Conservation (phyloP, 1,284 basidiomycete species). For the Gastroboletus turbinatus region DNA sequence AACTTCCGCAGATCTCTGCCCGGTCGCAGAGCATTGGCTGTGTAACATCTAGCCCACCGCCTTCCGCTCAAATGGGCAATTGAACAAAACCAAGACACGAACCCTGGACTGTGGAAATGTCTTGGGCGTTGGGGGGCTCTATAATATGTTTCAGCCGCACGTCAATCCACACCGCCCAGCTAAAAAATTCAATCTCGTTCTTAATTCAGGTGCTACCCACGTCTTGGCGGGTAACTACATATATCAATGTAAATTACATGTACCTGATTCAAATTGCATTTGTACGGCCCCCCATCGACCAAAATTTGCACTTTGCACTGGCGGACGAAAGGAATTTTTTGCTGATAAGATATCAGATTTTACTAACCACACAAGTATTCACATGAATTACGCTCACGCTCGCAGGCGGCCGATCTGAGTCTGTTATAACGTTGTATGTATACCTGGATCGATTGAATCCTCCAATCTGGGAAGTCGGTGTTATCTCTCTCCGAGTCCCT, state of each 20-base stretch:
- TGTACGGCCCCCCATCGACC: not conserved
- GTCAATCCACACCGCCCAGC: not conserved
- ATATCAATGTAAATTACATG: not conserved
- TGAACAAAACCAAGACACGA: not conserved
- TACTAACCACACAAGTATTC: not conserved
- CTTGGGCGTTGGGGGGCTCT: not conserved
- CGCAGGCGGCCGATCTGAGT: too few relatives aligned
- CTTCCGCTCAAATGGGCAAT: not conserved
- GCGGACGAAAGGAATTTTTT: not conserved
- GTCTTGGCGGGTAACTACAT: not conserved
- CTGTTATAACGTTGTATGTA: not conserved
- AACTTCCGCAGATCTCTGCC: too few relatives aligned
- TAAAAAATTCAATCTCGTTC: not conserved
- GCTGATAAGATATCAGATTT: not conserved
- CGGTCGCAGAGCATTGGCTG: too few relatives aligned
- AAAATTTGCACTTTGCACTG: not conserved
- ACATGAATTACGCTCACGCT: not conserved
- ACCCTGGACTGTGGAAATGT: not conserved
- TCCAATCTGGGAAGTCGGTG: not conserved
- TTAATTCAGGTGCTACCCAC: not conserved
- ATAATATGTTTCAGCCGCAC: not conserved
- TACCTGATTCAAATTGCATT: not conserved
- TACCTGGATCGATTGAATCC: not conserved
- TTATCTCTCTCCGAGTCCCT: too few relatives aligned
- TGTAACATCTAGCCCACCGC: not conserved